Evolutionary conservation across 768 basidiomycete genomes (phyloP), one percentile per base, ranked within the genome.

Genomic region (Mycena venus): DNA sequence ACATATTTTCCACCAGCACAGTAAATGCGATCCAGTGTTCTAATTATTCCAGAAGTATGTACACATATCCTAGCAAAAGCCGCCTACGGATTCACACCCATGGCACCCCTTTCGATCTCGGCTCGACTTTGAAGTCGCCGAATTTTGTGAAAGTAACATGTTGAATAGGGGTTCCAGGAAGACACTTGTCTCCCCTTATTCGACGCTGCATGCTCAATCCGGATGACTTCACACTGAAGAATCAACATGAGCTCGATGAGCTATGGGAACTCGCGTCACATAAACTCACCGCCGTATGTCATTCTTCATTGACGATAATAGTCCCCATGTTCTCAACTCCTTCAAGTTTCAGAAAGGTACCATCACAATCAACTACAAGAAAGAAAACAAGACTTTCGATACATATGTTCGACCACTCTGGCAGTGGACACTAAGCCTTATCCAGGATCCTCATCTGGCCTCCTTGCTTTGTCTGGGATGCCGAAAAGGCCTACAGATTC

Each of bases 401-500:
- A 49, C 81, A 14, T 72, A 75, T 23, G 63, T 58, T 14, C 77
- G 75, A 7, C 73, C 79, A 15, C n/a, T n/a, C n/a, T n/a, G n/a
- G n/a, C n/a, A n/a, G n/a, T n/a, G n/a, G n/a, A n/a, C n/a, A n/a
- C n/a, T n/a, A n/a, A n/a, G n/a, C n/a, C n/a, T n/a, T n/a, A n/a
- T n/a, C n/a, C n/a, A n/a, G n/a, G n/a, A n/a, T n/a, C n/a, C n/a
- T n/a, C n/a, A n/a, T n/a, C n/a, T n/a, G n/a, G n/a, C n/a, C n/a
- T n/a, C n/a, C n/a, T n/a, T n/a, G n/a, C n/a, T n/a, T n/a, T n/a
- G n/a, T n/a, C n/a, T n/a, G n/a, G n/a, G n/a, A n/a, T n/a, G n/a
- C n/a, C n/a, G n/a, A n/a, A n/a, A n/a, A n/a, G n/a, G 71, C 77
- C 5, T 86, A 66, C 73, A 83, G 79, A 64, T 82, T 70, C 53